Evolutionary conservation across 2,329 filamentous ascomycete species (phyloP), one percentile per base, ranked within the genome.

Genomic region (Coniochaeta sp.): DNA sequence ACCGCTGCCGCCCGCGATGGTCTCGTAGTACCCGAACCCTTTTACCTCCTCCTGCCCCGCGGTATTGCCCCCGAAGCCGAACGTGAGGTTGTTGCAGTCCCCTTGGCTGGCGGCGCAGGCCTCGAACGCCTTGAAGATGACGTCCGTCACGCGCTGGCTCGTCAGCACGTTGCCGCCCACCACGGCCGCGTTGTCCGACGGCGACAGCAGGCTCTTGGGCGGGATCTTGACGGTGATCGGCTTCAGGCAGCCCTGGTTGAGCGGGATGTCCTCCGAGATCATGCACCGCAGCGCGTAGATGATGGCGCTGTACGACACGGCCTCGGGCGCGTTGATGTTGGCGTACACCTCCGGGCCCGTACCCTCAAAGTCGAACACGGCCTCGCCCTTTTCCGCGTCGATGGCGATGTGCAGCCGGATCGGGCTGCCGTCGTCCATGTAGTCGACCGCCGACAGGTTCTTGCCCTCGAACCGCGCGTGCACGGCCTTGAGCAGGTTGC

Each of bases 11-110:
- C 90, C 90, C 0, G 88, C 87, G 63, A 95, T 92, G 6, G 90
- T 93, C 73, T 95, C 90, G 71, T 93, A 93, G 77, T 93, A 95
- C 10, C 90, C 90, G 69, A 95, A 95, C 0, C 90, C 90, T 28
- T 70, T 85, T n/a, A 85, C 79, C n/a, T 81, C 79, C 59, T 83
- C 79, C 56, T 82, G 76, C 4, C 80, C 79, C 0, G 79, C 74
- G 30, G 81, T 72, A 62, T 89, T 87, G 50, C 89, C 89, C 59
- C 89, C 89, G 67, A 90, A 91, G 62, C 89, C 90, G 68, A 95
- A 95, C 0, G 90, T 93, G 6, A 95, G 80, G 71, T 93, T 93
- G 74, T 95, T 95, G 72, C 87, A 90, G 73, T 90, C 89, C 56
- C 91, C 91, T 69, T 95, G 90, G 22, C 80, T 85, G 38, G 90